Evolutionary conservation across 2,329 filamentous ascomycete genomes (phyloP), one percentile per base, ranked within the genome.

Genomic region (Claviceps sp.): DNA sequence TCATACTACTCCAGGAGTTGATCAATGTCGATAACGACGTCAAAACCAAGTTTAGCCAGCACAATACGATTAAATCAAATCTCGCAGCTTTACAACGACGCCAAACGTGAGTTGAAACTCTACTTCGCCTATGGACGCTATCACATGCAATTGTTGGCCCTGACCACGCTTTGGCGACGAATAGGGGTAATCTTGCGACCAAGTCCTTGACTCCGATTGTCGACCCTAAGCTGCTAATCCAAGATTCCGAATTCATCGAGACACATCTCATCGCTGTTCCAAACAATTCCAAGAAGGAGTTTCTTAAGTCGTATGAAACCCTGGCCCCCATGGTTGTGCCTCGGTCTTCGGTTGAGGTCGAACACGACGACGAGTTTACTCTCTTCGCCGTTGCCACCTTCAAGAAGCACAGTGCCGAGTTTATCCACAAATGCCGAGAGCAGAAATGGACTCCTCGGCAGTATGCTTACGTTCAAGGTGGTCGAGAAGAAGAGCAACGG

Each of bases 201-300:
- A 95, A 91, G 67, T 97, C 91, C 13, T 83, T 98, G 57, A 82
- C 87, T n/a, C 83, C 88, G 13, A 81, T 97, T 56, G 85, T 98
- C 60, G 79, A 91, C 62, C 89, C 91, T 8, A 74, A 78, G 51
- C 71, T 90, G 53, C 78, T 95, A 44, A 79, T 96, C 57, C 86
- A 85, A 67, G 83, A 95, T 65, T 96, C 90, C 20, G 93, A 98
- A 71, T 97, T 95, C 70, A 83, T 98, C 60, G 89, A 96, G 71
- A 96, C 93, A 34, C 90, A 96, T 66, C 82, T 98, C 34, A 77
- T 98, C 58, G 93, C 88, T 20, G 87, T 98, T 8, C 93, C 93
- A 2, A 80, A 78, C 47, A 82, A 81, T 58, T 74, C 79, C 52
- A 83, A 85, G 61, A 95, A 94, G 66, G 91, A 97, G 40, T 98